These are phyloP conservation scores for Digitaria exilis DNA, from an alignment of 202 grass and related monocot genomes.

Conservation along the genomic window DNA sequence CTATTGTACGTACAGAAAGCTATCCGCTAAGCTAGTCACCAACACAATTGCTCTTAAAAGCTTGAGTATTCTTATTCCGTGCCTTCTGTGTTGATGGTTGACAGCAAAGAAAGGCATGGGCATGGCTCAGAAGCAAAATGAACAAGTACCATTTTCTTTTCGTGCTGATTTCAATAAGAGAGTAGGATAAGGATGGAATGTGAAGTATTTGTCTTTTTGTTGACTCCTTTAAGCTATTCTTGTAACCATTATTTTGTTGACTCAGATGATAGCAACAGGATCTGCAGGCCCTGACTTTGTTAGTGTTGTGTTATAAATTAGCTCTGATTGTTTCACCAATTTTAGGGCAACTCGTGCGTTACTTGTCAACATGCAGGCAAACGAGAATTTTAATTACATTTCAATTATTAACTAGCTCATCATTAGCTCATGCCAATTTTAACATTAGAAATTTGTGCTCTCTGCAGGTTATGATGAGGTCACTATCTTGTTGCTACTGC, in stretches of 20 bases:
- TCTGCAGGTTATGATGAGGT: constrained; percentile 44
- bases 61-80: not conserved
- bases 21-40: not conserved
- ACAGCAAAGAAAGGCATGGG: constrained; percentile 4
- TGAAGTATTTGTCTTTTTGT: not conserved
- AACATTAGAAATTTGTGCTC: not conserved
- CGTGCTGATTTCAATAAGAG: not conserved
- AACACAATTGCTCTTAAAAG: constrained; percentile 1
- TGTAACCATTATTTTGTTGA: constrained; percentile 3
- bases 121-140: not conserved
- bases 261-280: not conserved
- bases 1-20: not conserved
- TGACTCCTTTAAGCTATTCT: not conserved
- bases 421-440: not conserved
- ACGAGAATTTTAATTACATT: not conserved
- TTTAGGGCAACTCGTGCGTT: not conserved
- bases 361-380: not conserved
- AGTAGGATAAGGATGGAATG: constrained; percentile 15
- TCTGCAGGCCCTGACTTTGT: not conserved
- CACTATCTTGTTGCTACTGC: not conserved
- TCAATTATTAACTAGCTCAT: not conserved
- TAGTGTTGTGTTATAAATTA: not conserved
- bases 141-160: not conserved
- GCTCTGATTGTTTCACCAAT: not conserved
- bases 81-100: not conserved